Percentiles rank a stretch among this genome's conserved stretches.
Evolutionary conservation across 495 filamentous ascomycete genomes (phyloP).

Genomic region (Emericellopsis terricola): DNA sequence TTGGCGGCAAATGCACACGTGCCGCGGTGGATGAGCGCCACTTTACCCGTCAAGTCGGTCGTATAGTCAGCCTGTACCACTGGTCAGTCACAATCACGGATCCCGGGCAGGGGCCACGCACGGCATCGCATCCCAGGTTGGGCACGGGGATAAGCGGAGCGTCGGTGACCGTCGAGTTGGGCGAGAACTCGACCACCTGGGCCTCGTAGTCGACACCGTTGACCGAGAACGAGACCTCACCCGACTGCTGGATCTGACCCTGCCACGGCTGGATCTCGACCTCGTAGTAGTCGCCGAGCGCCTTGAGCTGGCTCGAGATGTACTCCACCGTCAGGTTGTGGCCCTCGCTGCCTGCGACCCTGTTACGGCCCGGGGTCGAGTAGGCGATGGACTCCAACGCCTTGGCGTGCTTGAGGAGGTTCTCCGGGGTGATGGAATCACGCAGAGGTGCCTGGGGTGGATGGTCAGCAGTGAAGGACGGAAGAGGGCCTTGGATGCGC

Average conservation of each 20-base stretch:
- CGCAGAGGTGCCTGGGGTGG: conserved; percentile 10
- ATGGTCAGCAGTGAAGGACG: too few relatives aligned
- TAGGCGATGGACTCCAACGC: conserved; percentile 24
- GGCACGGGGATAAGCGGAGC: conserved; percentile 24
- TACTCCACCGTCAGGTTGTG: conserved; percentile 49
- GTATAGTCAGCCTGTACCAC: conserved; percentile 42
- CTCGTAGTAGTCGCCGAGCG: conserved; percentile 38
- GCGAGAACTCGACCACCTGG: conserved; percentile 14
- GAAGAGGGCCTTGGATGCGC: too few relatives aligned
- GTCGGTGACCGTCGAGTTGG: conserved; percentile 9
- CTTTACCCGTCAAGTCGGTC: conserved; percentile 27
- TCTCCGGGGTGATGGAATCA: conserved; percentile 18
- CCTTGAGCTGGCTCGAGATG: conserved; percentile 30
- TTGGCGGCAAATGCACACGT: conserved; percentile 43
- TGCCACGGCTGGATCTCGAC: conserved; percentile 40
- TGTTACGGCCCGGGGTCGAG: conserved; percentile 18
- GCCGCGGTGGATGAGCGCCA: conserved; percentile 47
- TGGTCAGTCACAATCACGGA: too few relatives aligned
- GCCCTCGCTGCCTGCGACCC: conserved; percentile 40
- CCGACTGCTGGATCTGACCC: too few relatives aligned
- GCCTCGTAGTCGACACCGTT: conserved; percentile 15
- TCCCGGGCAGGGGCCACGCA: too few relatives aligned
- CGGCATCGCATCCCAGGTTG: conserved; percentile 38
- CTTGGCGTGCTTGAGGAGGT: conserved; percentile 23
- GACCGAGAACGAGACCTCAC: conserved; percentile 26